Evolutionary conservation across 2,329 filamentous ascomycete species (phyloP), one percentile per base, ranked within the genome.

Genomic region (Aureobasidium melanogenum): DNA sequence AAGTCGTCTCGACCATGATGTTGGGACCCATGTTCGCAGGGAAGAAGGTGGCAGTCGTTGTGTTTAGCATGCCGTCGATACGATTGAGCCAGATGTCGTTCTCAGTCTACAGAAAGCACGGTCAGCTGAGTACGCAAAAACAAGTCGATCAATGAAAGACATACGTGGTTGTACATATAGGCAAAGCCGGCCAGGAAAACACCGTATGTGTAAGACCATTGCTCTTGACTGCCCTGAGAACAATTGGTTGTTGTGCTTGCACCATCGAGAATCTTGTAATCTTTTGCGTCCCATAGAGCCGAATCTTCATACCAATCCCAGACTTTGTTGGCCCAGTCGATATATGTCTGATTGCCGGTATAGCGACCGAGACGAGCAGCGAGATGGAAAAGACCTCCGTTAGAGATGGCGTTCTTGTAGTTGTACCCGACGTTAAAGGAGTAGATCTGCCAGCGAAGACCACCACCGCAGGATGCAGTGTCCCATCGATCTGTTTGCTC

Each of bases 391-490:
- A 84, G 77, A 39, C 77, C 80, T 5, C 81, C 82, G 65, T 84
- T 84, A 17, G 79, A 81, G 63, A 84, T 80, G 26, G 78, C 77
- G 65, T 84, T 84, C 66, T 84, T 84, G 66, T 82, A 84, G 56
- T 75, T 73, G 66, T 79, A 84, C 9, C 89, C 89, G 62, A 64
- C 83, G 75, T 91, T 91, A 75, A 86, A 89, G 12, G 83, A 79
- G 75, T 87, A 92, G 64, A 95, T 88, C 75, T 95, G 90, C 91
- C 91, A 96, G 64, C 87, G 84, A 65, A 96, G 74, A 12, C 91
- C 91, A 55, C 91, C 91, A 54, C 76, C 78, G 72, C 91, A 96
- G 0, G 79, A 79, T 0, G 74, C 67, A 2, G 74, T 75, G 66
- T 94, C 86, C 87, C 89, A 93, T 28, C 89, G 82, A 24, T 74